Base-by-base conservation (phyloP, 495 filamentous ascomycete species). In the Hypoxylon subgilvum region DNA sequence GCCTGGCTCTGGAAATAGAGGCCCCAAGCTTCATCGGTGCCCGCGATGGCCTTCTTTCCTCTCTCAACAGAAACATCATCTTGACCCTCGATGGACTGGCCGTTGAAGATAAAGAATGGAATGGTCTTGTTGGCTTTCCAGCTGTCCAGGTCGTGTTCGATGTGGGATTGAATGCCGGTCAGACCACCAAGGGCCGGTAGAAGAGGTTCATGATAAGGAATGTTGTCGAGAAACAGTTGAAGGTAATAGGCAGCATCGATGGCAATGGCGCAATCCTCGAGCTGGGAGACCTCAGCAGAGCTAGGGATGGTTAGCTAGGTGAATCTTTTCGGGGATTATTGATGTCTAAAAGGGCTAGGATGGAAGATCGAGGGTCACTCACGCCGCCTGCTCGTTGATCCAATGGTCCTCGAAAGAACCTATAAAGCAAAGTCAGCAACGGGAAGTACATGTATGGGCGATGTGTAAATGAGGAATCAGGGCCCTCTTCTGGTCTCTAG, bases 211-310 rank as follows among this genome's bases (percentile, higher is more conserved):
- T 86, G 87, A 31, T 80, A 81, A 19, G 84, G 83, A 36, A 79
- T 72, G 44, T 84, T 80, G 68, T 83, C 80, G 65, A 93, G 83
- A 46, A 94, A 79, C 6, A 85, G 85, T 61, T 85, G 79, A 46
- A 97, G 83, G 74, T 93, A 99, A 73, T 94, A 85, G 21, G 88
- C 84, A 28, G 92, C 94, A 77, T 99, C 95, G 61, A 99, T 87
- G 59, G 86, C 91, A 59, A 96, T 79, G 18, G 85, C 79, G 31
- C 82, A 79, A 60, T 85, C 88, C 66, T 88, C 85, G 52, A 96
- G 78, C 38, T 78, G 74, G 38, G 67, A 54, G 40, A 78, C 30
- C 2, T 66, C 40, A 39, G 74, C 66, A 21, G 68, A 59, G 32
- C 76, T 80, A 53, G 31, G 7, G n/a, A n/a, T n/a, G n/a, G n/a